A percentile compares a stretch with the other conserved stretches of the same genome.
Conservation (phyloP, 2,329 filamentous ascomycete genomes). For the Blastomyces emzantsi region DNA sequence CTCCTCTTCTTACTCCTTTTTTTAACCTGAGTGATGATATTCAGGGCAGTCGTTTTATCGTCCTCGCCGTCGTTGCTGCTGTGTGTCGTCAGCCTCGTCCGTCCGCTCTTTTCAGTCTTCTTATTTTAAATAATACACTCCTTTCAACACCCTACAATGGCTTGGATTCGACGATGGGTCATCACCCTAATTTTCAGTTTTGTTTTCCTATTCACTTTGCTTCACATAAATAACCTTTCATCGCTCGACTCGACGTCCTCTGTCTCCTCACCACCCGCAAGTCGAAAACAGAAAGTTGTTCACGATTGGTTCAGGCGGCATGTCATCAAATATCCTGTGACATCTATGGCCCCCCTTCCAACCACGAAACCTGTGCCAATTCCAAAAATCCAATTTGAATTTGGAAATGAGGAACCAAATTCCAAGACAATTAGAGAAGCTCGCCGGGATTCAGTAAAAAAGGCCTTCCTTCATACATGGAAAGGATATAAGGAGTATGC, state of each 20-base stretch:
- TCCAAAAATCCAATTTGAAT: conserved; percentile 23
- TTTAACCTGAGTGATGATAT: background rate
- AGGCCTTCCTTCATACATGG: conserved; percentile 50
- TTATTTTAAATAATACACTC: background rate
- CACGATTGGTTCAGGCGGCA: conserved; percentile 15
- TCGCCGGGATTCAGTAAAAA: conserved; percentile 40
- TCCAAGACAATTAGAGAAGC: conserved; percentile 30
- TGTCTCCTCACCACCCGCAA: background rate
- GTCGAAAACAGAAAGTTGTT: background rate
- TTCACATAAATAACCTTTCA: conserved; percentile 7
- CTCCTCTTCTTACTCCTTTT: background rate
- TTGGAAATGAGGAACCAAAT: conserved; percentile 19
- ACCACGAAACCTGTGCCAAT: conserved; percentile 18
- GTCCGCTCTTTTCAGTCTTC: background rate
- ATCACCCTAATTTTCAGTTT: conserved; percentile 11
- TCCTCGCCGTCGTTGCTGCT: background rate
- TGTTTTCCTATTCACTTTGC: conserved; percentile 11
- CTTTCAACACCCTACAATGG: conserved; percentile 6
- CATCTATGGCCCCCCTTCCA: conserved; percentile 20
- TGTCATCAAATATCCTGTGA: conserved; percentile 18
- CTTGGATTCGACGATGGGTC: conserved; percentile 14
- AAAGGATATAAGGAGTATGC: conserved; percentile 52
- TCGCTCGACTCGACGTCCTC: conserved; percentile 5
- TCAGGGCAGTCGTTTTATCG: background rate
- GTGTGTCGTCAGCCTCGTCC: conserved; percentile 4